phyloP scores from a whole-genome alignment of 176 grass and related monocot genomes.

The Bolboschoenus planiculmis region DNA sequence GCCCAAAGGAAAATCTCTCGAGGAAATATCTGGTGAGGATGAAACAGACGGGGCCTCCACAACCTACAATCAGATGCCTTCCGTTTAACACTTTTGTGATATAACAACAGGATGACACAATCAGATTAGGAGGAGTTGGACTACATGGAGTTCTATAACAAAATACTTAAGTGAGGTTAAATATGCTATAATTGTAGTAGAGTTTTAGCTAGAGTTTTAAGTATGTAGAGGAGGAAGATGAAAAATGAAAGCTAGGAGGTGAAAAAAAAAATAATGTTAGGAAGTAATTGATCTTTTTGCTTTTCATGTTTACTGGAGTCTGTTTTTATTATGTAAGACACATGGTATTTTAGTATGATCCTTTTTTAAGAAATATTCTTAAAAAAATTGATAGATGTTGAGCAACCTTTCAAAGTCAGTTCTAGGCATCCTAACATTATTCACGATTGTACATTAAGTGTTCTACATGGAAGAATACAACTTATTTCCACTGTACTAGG shows the following conservation, averaged over 20 bases:
- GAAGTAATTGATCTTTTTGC: neutral
- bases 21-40: slow-evolving; percentile 6
- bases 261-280: neutral
- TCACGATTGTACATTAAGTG: neutral
- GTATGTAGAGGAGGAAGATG: neutral
- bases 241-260: neutral
- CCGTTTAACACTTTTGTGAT: neutral
- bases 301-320: neutral
- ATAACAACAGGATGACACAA: neutral
- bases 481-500: neutral
- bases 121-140: neutral
- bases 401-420: neutral
- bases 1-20: slow-evolving; percentile 10
- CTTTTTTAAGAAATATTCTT: no score
- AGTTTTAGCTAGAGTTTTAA: neutral
- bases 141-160: neutral
- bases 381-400: neutral
- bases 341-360: neutral
- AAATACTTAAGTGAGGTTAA: neutral
- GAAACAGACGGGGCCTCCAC: neutral
- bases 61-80: neutral
- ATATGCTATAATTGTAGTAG: neutral
- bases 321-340: neutral
- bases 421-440: neutral
- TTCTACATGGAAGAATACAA: neutral